Evolutionary conservation across 2,329 filamentous ascomycete species (phyloP), one percentile per base, ranked within the genome.

Genomic region (Phialophora tarda): DNA sequence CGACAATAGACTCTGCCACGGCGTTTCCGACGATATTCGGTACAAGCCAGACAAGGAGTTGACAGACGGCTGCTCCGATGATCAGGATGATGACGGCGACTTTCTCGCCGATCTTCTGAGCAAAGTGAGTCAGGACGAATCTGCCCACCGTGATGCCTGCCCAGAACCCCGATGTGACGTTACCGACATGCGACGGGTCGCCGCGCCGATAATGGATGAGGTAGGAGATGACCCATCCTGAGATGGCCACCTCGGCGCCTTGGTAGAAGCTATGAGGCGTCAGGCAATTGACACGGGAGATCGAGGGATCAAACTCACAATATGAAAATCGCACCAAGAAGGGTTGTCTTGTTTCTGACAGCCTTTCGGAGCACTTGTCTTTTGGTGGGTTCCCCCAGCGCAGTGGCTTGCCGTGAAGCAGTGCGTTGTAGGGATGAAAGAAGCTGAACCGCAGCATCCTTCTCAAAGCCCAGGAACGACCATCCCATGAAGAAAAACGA

Each of bases 181-280:
- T 95, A 41, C 92, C 92, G 21, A 95, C 90, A 3, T 84, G 82
- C 0, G 84, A 82, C 6, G 91, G 90, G 71, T 90, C 83, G 14
- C 91, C 91, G 64, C 87, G 81, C 44, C 91, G 88, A 69, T 88
- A 85, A 58, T 85, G 84, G 77, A 95, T 92, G 47, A 96, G 81
- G 80, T 93, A 96, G 2, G 90, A 92, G 68, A 94, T 92, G 57
- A 94, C 89, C 92, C 92, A 96, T 61, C 92, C 91, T 0, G 89
- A 91, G 70, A 94, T 91, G 14, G 88, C 89, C 17, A 96, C 91
- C 78, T 96, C 92, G 41, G 90, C 89, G 38, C 91, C 92, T 77
- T 95, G 91, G 77, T 96, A 96, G 28, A 88, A 87, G 76, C 69
- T 71, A 47, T 12, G 38, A n/a, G 8, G 8, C 12, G 58, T 68